Percentiles rank a stretch among this genome's conserved stretches.
Evolutionary conservation across 345 rosid genomes (phyloP).

Genomic region (Firmiana major): DNA sequence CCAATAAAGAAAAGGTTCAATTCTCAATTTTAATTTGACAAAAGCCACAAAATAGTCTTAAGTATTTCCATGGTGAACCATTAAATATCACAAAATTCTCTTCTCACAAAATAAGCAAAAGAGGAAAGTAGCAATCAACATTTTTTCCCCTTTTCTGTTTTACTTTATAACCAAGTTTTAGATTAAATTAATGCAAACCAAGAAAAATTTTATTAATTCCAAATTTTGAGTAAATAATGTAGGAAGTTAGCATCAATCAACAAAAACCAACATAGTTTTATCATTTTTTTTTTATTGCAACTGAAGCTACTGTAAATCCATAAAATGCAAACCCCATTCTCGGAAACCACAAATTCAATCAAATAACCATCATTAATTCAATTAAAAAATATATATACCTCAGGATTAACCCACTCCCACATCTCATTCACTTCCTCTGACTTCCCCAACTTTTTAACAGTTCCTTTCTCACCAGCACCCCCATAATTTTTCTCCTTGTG

Average conservation of each 20-base stretch:
- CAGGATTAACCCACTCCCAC: slow-evolving; percentile 95
- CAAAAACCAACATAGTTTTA: background rate
- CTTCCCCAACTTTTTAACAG: slow-evolving; percentile 35
- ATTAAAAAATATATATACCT: slow-evolving; percentile 38
- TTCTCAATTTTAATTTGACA: background rate
- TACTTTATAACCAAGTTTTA: background rate
- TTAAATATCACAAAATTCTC: background rate
- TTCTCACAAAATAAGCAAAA: too few species aligned
- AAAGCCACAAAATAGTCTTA: background rate
- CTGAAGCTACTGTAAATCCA: background rate
- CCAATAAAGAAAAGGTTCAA: background rate
- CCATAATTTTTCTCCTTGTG: slow-evolving; percentile 37
- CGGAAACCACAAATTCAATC: background rate
- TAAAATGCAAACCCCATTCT: background rate
- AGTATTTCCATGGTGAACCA: background rate
- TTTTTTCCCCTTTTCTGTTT: background rate
- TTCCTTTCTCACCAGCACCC: slow-evolving; percentile 36
- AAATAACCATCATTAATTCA: slow-evolving; percentile 10
- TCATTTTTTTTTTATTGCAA: background rate
- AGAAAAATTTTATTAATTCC: background rate
- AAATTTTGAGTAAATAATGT: background rate
- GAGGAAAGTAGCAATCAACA: background rate
- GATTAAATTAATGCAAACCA: background rate
- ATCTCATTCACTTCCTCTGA: slow-evolving; percentile 77
- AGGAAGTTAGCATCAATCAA: background rate